These are phyloP conservation scores for Lycium ferocissimum DNA, from an alignment of 257 asterid genomes.

Conservation along the genomic window DNA sequence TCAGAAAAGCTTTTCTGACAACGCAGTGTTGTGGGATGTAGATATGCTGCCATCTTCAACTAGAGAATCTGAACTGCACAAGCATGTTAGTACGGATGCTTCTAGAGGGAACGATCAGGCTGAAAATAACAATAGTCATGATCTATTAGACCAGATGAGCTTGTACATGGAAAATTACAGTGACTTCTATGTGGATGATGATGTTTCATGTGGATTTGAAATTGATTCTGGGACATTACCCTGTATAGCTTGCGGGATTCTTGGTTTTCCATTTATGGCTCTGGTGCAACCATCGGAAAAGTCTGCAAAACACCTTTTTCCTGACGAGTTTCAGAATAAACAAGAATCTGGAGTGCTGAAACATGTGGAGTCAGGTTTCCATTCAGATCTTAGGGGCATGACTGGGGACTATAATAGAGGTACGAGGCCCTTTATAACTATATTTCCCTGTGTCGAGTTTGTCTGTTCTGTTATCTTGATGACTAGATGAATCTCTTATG, in stretches of 20 bases:
- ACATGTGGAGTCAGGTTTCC: constrained; percentile 41
- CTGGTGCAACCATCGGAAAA: constrained; percentile 79
- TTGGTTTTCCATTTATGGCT: constrained; percentile 98
- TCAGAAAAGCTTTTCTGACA: constrained; percentile 59
- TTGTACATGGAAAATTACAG: constrained; percentile 54
- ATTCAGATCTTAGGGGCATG: constrained; percentile 35
- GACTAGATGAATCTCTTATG: constrained; percentile 7
- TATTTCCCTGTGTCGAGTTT: not conserved
- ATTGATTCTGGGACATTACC: constrained; percentile 92
- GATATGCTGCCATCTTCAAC: constrained; percentile 70
- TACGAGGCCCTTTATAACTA: constrained; percentile 38
- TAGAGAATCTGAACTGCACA: constrained; percentile 61
- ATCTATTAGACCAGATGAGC: constrained; percentile 58
- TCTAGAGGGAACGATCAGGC: constrained; percentile 49
- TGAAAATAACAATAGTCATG: constrained; percentile 40
- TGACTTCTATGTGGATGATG: constrained; percentile 73
- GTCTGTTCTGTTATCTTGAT: constrained; percentile 19
- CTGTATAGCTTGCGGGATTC: constrained; percentile 96
- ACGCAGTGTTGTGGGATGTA: constrained; percentile 76
- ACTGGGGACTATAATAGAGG: constrained; percentile 55
- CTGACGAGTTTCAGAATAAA: constrained; percentile 39
- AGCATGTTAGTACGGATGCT: constrained; percentile 42
- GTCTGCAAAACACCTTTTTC: constrained; percentile 52
- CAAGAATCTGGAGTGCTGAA: constrained; percentile 34
- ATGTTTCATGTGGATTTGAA: constrained; percentile 79